These are phyloP conservation scores for Talaromyces sp. DNA, from an alignment of 2,329 filamentous ascomycete genomes.

Conservation along the genomic window DNA sequence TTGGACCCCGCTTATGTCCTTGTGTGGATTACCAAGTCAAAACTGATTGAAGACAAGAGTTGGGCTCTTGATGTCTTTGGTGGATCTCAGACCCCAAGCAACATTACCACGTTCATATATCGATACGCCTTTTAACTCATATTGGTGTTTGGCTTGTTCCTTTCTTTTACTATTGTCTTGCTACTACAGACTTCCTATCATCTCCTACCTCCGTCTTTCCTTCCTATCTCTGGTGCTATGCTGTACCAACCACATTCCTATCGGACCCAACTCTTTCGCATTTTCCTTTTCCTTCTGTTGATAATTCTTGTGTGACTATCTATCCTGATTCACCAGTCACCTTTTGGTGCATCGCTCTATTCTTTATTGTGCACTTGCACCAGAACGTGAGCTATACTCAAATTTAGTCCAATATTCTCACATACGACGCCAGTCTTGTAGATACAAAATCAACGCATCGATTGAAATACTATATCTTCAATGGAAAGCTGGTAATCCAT, in stretches of 20 bases:
- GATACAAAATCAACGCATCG: no score
- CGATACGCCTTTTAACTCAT: neutral
- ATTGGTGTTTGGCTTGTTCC: neutral
- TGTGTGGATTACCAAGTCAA: neutral
- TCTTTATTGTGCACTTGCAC: slow-evolving; percentile 14
- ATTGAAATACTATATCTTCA: no score
- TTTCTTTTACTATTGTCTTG: neutral
- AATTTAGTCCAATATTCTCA: slow-evolving; percentile 3
- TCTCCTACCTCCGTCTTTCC: slow-evolving; percentile 18
- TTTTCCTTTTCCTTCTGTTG: slow-evolving; percentile 18
- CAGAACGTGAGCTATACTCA: slow-evolving; percentile 17
- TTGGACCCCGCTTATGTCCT: neutral
- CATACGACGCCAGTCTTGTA: no score
- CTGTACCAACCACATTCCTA: slow-evolving; percentile 13
- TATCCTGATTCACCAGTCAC: slow-evolving; percentile 15
- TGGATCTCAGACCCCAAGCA: neutral
- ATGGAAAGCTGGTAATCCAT: no score
- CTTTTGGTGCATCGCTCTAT: slow-evolving; percentile 14
- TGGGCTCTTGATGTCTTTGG: slow-evolving; percentile 2
- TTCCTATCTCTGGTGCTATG: slow-evolving; percentile 6
- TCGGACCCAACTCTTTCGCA: slow-evolving; percentile 13
- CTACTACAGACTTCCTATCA: slow-evolving; percentile 2
- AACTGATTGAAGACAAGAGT: neutral
- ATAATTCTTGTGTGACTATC: slow-evolving; percentile 19
- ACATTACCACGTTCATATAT: neutral